Evolutionary conservation across 495 filamentous ascomycete species (phyloP).

Genomic region (Annulohypoxylon moriforme): DNA sequence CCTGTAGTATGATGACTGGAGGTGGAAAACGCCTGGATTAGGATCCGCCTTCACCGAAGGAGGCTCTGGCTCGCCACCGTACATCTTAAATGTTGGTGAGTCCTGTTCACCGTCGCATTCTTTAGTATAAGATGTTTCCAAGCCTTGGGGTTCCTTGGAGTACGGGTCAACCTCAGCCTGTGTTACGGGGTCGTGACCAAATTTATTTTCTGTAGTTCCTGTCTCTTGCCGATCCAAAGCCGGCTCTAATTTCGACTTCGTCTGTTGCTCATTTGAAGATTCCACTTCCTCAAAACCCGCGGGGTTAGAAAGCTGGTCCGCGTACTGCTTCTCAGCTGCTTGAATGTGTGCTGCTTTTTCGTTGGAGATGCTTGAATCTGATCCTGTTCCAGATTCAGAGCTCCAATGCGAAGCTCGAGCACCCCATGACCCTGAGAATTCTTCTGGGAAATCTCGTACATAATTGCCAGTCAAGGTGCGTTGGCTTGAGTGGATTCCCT

Average conservation of each 20-base stretch:
- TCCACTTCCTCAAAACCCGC: conserved; percentile 44
- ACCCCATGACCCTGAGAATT: conserved; percentile 55
- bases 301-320: conserved; percentile 40
- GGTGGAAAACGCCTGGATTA: conserved; percentile 14
- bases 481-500: conserved; percentile 18
- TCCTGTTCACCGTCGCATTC: conserved; percentile 47
- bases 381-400: neutral
- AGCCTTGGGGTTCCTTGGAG: conserved; percentile 52
- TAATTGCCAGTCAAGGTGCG: conserved; percentile 55
- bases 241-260: conserved; percentile 42
- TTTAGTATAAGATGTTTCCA: conserved; percentile 51
- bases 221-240: conserved; percentile 37
- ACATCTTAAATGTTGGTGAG: conserved; percentile 45
- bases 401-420: conserved; percentile 10
- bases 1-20: conserved; percentile 33
- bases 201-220: conserved; percentile 19
- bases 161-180: conserved; percentile 50
- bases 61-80: conserved; percentile 34
- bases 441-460: conserved; percentile 60
- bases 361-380: conserved; percentile 4
- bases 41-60: conserved; percentile 2
- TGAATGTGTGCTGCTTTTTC: conserved; percentile 32
- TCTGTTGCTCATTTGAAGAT: conserved; percentile 48
- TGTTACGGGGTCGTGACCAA: conserved; percentile 20
- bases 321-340: conserved; percentile 37